Conservation (phyloP, 1,284 basidiomycete species). For the Meira nashicola region DNA sequence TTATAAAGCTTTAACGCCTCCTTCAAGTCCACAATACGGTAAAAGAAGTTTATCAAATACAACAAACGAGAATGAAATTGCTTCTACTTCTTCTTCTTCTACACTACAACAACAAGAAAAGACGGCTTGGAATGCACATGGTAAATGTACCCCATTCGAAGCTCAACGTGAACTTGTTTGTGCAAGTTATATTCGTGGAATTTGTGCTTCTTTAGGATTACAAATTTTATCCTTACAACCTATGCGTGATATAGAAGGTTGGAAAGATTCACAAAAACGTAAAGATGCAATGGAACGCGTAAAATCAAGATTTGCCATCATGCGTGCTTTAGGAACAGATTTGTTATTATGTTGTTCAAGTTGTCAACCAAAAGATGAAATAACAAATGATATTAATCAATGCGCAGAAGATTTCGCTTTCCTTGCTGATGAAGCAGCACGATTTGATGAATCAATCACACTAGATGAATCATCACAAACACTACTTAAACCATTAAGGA, state of each 20-base stretch:
- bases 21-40: conserved; percentile 27
- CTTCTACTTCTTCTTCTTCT: conserved; percentile 13
- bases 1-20: conserved; percentile 24
- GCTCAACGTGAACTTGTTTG: conserved; percentile 33
- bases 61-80: conserved; percentile 9
- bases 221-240: conserved; percentile 53
- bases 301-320: conserved; percentile 31
- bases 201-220: conserved; percentile 36
- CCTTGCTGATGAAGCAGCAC: conserved; percentile 23
- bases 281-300: conserved; percentile 21
- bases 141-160: conserved; percentile 23
- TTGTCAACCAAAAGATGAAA: conserved; percentile 32
- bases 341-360: conserved; percentile 42
- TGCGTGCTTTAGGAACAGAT: conserved; percentile 38
- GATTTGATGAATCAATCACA: conserved; percentile 10
- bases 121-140: conserved; percentile 26
- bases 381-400: conserved; percentile 32
- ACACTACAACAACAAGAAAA: neutral
- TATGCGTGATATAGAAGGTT: conserved; percentile 53
- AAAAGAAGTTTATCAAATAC: conserved; percentile 10
- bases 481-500: conserved; percentile 21
- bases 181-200: conserved; percentile 35
- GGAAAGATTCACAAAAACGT: conserved; percentile 21
- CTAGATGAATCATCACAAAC: neutral
- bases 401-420: conserved; percentile 43